Base-by-base conservation (phyloP, 345 rosid genomes). In the Nasturtium officinale region DNA sequence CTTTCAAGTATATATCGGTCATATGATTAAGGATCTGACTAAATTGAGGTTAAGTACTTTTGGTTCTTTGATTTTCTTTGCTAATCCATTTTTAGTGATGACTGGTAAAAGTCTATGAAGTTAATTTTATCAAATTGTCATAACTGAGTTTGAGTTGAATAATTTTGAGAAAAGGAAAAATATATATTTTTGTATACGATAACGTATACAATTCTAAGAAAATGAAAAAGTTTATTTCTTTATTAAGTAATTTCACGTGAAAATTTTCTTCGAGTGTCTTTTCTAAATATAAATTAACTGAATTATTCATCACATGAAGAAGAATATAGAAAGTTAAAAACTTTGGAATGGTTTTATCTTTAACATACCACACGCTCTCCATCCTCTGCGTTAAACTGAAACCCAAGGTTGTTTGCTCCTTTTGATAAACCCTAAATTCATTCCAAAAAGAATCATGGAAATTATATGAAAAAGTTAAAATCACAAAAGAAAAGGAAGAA, bases 401-500 rank as follows among this genome's bases (percentile, higher is more conserved):
- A 71, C 77, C 73, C 67, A 77, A 33, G 46, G 71, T 72, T 77
- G 75, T 59, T 73, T 76, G 69, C 75, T 77, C 61, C 81, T 70
- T 72, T 81, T 72, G 69, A 62, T 62, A 55, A 78, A 51, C 80
- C 82, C 64, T 73, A 69, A 65, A 71, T 59, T 71, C 83, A 67
- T 78, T 73, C 79, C 79, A 74, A 74, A 78, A 77, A 65, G 77
- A 60, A 51, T 69, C 48, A 73, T 15, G 33, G 18, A 32, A 51
- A 3, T 69, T 26, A 12, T 42, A 67, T 48, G 11, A 48, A 20
- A 67, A 59, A 10, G 32, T 38, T 70, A 5, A 46, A 62, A 23
- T 53, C 18, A 61, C 32, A 53, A 76, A 69, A 35, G 52, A 45
- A 55, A 62, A 64, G 71, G 16, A 63, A 56, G 55, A 77, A 71